Conservation (phyloP, 2,329 filamentous ascomycete genomes). For the Xylariaceae sp. region DNA sequence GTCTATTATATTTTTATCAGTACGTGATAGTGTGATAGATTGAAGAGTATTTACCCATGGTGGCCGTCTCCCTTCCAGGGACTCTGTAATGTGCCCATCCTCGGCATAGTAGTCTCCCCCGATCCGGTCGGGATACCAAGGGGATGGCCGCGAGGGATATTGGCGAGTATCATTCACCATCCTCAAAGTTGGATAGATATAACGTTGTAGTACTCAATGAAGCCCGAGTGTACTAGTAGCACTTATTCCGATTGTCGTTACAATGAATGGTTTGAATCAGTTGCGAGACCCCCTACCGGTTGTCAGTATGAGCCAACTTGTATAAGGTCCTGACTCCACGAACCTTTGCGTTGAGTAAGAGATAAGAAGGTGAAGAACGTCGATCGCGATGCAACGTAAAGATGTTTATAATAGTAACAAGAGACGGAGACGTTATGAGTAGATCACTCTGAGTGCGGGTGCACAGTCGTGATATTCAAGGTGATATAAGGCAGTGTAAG, state of each 20-base stretch:
- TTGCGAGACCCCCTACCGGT: neutral
- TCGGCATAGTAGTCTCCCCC: constrained; percentile 26
- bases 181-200: neutral
- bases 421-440: neutral
- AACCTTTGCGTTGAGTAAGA: neutral
- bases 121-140: constrained; percentile 30
- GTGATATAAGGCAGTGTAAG: constrained; percentile 31
- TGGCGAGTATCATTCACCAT: constrained; percentile 41
- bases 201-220: neutral
- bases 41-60: constrained; percentile 34
- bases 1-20: constrained; percentile 34
- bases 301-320: neutral
- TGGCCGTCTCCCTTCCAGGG: constrained; percentile 35
- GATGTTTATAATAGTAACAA: neutral
- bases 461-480: neutral
- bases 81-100: constrained; percentile 34
- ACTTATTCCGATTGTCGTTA: neutral
- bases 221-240: neutral
- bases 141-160: constrained; percentile 32
- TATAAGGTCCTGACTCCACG: neutral
- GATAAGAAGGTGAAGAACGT: neutral
- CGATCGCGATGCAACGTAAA: neutral
- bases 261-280: neutral
- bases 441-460: neutral
- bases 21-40: neutral